A percentile compares a stretch with the other conserved stretches of the same genome.
phyloP scores from a whole-genome alignment of 768 basidiomycete species.

The Amanita jacksonii region DNA sequence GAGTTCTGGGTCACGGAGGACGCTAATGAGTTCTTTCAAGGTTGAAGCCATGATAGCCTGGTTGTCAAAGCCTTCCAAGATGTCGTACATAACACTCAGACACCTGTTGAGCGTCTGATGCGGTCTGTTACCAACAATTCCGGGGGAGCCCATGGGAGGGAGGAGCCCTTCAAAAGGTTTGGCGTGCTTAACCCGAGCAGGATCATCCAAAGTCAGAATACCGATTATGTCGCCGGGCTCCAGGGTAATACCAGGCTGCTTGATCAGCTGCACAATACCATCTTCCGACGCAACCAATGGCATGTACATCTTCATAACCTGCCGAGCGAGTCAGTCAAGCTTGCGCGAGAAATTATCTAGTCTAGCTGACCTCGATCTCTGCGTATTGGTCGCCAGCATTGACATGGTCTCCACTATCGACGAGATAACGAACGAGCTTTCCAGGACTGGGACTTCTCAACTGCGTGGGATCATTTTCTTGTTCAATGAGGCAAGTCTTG shows the following conservation, averaged over 20 bases:
- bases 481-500: slow-evolving; percentile 97
- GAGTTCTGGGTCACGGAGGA: slow-evolving; percentile 77
- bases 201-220: slow-evolving; percentile 93
- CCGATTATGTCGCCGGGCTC: slow-evolving; percentile 97
- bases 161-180: slow-evolving; percentile 96
- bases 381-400: slow-evolving; percentile 96
- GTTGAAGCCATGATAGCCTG: slow-evolving; percentile 82
- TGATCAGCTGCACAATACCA: slow-evolving; percentile 90
- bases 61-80: slow-evolving; percentile 95
- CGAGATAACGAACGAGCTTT: slow-evolving; percentile 88
- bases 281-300: slow-evolving; percentile 91
- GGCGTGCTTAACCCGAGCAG: slow-evolving; percentile 92
- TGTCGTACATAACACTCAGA: slow-evolving; percentile 74
- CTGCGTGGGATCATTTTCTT: slow-evolving; percentile 99
- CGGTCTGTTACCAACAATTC: slow-evolving; percentile 79
- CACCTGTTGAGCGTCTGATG: slow-evolving; percentile 77
- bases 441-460: slow-evolving; percentile 93
- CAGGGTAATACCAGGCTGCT: slow-evolving; percentile 95
- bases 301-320: slow-evolving; percentile 99
- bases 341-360: not conserved
- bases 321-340: not conserved
- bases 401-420: slow-evolving; percentile 96
- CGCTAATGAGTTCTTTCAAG: slow-evolving; percentile 76
- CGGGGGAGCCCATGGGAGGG: slow-evolving; percentile 78
- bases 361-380: slow-evolving; percentile 82